These are phyloP conservation scores for Moesziomyces aphidis DNA, from an alignment of 1,284 basidiomycete species.

Conservation along the genomic window DNA sequence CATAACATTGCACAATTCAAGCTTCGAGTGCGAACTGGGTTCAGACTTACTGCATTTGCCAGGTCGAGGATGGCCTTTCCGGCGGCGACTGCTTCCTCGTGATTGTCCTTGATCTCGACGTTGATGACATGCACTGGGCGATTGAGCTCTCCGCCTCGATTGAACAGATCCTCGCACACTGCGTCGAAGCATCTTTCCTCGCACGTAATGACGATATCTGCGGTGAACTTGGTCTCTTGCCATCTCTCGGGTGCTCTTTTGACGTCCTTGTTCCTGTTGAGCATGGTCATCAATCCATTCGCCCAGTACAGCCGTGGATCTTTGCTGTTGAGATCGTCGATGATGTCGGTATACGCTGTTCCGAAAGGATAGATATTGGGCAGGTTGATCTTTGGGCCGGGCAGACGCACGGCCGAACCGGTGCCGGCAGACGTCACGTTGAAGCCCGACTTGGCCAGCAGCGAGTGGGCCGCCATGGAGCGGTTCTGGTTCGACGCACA, in stretches of 20 bases:
- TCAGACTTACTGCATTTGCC: constrained; percentile 80
- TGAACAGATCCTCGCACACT: constrained; percentile 94
- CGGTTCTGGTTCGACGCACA: constrained; percentile 99
- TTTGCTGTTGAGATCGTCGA: constrained; percentile 88
- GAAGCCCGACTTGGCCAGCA: constrained; percentile 85
- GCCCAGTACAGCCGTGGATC: constrained; percentile 87
- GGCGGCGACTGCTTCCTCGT: constrained; percentile 95
- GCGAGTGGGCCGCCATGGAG: constrained; percentile 97
- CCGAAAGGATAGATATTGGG: constrained; percentile 98
- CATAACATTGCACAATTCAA: too few relatives aligned
- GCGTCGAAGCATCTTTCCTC: constrained; percentile 99
- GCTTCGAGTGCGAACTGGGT: not conserved
- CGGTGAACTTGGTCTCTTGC: constrained; percentile 88
- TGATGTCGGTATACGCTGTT: constrained; percentile 97
- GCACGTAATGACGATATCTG: constrained; percentile 97
- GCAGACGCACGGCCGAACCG: constrained; percentile 94
- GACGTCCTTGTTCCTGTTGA: constrained; percentile 92
- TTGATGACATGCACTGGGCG: constrained; percentile 96
- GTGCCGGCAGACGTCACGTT: constrained; percentile 94
- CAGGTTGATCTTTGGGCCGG: constrained; percentile 94
- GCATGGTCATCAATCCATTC: constrained; percentile 96
- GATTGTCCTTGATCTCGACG: constrained; percentile 98
- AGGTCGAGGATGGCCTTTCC: constrained; percentile 95
- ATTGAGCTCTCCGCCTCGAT: constrained; percentile 90
- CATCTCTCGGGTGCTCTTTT: constrained; percentile 95